Evolutionary conservation across 2,329 filamentous ascomycete species (phyloP).

Genomic region (Acrodontium crateriforme): DNA sequence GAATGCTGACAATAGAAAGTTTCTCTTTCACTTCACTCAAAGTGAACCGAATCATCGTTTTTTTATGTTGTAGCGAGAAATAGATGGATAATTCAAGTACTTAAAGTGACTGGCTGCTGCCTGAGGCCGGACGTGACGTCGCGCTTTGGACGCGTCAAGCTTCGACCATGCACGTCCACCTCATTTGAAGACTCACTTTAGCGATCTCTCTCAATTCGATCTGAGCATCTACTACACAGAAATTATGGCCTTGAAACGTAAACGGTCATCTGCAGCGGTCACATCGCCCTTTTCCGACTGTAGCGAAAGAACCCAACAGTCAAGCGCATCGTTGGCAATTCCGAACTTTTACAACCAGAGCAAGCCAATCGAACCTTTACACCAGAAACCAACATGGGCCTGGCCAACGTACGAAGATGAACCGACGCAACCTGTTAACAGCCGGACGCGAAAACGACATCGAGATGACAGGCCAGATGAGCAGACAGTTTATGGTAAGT

Average conservation of each 20-base stretch:
- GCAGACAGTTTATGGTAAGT: conserved; percentile 39
- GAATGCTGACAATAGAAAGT: too few species aligned
- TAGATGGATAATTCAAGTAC: too few species aligned
- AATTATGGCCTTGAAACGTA: conserved; percentile 44
- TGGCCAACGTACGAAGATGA: conserved; percentile 14
- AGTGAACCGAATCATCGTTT: too few species aligned
- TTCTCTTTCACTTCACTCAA: too few species aligned
- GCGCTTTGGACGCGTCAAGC: too few species aligned
- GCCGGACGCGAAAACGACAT: conserved; percentile 45
- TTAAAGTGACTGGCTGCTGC: too few species aligned
- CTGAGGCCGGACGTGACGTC: too few species aligned
- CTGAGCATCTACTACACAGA: too few species aligned
- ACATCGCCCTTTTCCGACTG: conserved; percentile 25
- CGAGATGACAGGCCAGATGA: conserved; percentile 46
- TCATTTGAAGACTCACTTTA: too few species aligned
- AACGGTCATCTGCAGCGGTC: conserved; percentile 34
- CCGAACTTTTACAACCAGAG: conserved; percentile 20
- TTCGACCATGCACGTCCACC: too few species aligned
- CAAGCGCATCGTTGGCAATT: conserved; percentile 22
- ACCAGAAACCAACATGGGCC: conserved; percentile 14
- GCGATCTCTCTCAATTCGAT: too few species aligned
- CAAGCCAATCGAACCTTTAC: conserved; percentile 12
- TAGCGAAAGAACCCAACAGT: conserved; percentile 2
- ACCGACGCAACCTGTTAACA: conserved; percentile 30
- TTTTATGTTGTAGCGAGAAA: too few species aligned